Evolutionary conservation across 2,329 filamentous ascomycete species (phyloP), one percentile per base, ranked within the genome.

Genomic region (Chalaropsis ovoidea): DNA sequence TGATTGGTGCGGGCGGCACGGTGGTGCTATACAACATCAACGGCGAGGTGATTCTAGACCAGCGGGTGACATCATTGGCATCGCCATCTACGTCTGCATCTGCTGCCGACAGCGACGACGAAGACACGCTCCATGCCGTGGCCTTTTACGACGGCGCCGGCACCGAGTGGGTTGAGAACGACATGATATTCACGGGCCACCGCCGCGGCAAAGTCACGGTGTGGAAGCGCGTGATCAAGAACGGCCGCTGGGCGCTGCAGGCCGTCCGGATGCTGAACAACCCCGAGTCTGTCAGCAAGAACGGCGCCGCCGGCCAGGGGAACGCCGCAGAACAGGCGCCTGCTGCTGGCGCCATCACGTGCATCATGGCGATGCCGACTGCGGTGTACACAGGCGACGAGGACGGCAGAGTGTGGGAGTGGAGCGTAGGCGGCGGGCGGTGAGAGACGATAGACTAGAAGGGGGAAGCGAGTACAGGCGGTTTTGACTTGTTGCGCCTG

Each of bases 311-410:
- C 31, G 24, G 54, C n/a, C 43, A 77, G 45, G 65, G 65, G 3
- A 35, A 82, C 73, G 76, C 84, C 72, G 70, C 76, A 73, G 4
- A 84, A 84, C 69, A 78, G 79, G n/a, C 8, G n/a, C 43, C 43
- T 0, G 81, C 83, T 58, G 86, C 87, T 1, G n/a, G n/a, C n/a
- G 86, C 87, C 0, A 92, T 97, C 68, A 95, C 89, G 45, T 95
- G 89, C 72, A 88, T 99, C 63, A 80, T 89, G 66, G 88, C 93
- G 2, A 88, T 92, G 81, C 85, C 89, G 64, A 86, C 87, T 69
- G 82, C 87, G 68, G 86, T 97, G 10, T 97, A 96, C 75, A 96
- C 92, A 0, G 94, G 93, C 2, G 94, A 97, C 77, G 94, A 97
- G 69, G 88, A 91, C 69, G 94, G 94, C 39, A 82, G 86, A 79